phyloP scores from a whole-genome alignment of 306 rosid genomes.

The Sindora glabra region DNA sequence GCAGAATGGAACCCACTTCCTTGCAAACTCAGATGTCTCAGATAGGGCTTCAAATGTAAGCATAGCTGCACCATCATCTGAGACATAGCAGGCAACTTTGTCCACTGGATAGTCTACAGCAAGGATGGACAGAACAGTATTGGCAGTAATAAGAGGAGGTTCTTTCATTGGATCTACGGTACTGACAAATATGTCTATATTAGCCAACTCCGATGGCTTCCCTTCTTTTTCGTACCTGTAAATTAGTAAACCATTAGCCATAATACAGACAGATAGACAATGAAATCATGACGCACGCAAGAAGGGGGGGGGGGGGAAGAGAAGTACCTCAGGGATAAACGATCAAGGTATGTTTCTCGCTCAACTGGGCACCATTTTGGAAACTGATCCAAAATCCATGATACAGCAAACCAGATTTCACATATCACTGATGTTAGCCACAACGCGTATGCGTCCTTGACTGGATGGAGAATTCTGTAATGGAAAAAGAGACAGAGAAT shows the following conservation, averaged over 20 bases:
- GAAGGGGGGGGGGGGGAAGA: background rate
- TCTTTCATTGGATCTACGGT: conserved; percentile 92
- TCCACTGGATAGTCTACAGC: conserved; percentile 89
- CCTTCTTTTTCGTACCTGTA: conserved; percentile 91
- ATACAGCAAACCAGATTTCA: conserved; percentile 92
- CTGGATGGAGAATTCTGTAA: conserved; percentile 86
- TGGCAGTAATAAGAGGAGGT: conserved; percentile 93
- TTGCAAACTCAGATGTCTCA: conserved; percentile 87
- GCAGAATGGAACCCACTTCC: conserved; percentile 97
- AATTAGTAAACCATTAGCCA: background rate
- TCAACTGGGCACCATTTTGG: conserved; percentile 83
- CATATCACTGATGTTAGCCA: conserved; percentile 91
- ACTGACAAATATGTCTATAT: conserved; percentile 76
- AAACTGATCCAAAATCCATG: conserved; percentile 91
- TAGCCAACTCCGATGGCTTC: conserved; percentile 69
- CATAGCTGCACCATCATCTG: conserved; percentile 98
- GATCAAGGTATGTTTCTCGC: conserved; percentile 91
- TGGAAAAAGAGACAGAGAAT: conserved; percentile 78
- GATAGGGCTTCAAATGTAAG: conserved; percentile 93
- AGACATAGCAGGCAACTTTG: conserved; percentile 86
- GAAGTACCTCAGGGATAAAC: conserved; percentile 64
- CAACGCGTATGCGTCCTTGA: conserved; percentile 60
- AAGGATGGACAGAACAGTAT: conserved; percentile 82
- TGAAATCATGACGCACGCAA: background rate
- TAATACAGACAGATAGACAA: background rate